These are phyloP conservation scores for Mycosphaerella arachidis DNA, from an alignment of 2,329 filamentous ascomycete species.

Conservation along the genomic window DNA sequence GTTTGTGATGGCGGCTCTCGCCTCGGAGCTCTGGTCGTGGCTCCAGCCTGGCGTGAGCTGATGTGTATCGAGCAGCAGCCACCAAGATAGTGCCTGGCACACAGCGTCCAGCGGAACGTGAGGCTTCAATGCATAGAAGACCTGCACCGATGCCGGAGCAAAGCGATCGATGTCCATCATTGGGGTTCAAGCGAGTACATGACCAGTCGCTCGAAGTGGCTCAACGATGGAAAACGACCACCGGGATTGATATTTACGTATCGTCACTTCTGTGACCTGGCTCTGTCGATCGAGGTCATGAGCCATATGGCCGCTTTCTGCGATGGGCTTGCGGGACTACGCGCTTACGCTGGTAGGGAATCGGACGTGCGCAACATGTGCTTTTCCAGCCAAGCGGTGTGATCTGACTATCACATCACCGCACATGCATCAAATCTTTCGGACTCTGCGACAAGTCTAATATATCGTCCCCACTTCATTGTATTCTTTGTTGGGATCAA, in stretches of 20 bases:
- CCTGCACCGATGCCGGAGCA: too few species aligned
- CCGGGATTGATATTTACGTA: background rate
- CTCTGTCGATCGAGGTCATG: background rate
- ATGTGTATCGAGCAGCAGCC: background rate
- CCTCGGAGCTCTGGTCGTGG: background rate
- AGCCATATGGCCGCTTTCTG: background rate
- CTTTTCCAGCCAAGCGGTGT: too few species aligned
- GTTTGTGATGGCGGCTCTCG: background rate
- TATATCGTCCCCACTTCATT: too few species aligned
- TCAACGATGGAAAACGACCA: background rate
- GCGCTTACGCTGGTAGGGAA: background rate
- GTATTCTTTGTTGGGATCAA: too few species aligned
- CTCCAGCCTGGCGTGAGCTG: background rate
- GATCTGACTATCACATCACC: too few species aligned
- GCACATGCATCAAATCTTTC: too few species aligned
- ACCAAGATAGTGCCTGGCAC: too few species aligned
- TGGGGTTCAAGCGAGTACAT: background rate
- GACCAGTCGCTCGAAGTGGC: background rate
- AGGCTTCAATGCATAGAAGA: too few species aligned
- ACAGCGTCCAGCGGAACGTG: too few species aligned
- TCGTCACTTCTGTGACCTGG: background rate
- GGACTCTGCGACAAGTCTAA: too few species aligned
- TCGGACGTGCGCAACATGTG: too few species aligned
- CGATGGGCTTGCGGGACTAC: background rate
- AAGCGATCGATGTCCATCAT: background rate